Conservation (phyloP, 2,329 filamentous ascomycete genomes). For the Keithomyces neogunnii region DNA sequence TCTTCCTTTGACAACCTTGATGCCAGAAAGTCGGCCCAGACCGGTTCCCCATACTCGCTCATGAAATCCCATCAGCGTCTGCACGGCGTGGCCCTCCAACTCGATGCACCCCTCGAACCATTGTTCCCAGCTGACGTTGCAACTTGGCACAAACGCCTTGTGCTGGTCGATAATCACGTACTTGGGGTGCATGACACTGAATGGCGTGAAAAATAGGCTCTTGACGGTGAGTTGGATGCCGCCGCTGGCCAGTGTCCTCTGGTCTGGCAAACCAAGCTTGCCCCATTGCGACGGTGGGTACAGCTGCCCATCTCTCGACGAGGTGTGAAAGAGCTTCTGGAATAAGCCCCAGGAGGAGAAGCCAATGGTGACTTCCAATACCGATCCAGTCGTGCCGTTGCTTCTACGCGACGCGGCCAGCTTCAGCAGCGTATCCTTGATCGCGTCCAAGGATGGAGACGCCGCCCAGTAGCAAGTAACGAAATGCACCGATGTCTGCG, state of each 20-base stretch:
- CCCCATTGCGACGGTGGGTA: slow-evolving; percentile 55
- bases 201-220: slow-evolving; percentile 69
- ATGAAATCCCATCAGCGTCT: slow-evolving; percentile 59
- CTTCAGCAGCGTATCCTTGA: slow-evolving; percentile 48
- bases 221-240: slow-evolving; percentile 64
- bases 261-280: slow-evolving; percentile 55
- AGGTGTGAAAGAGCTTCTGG: slow-evolving; percentile 68
- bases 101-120: slow-evolving; percentile 77
- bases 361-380: slow-evolving; percentile 59
- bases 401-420: slow-evolving; percentile 41
- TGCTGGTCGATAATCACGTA: slow-evolving; percentile 66
- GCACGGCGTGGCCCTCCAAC: slow-evolving; percentile 53
- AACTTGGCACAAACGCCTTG: slow-evolving; percentile 63
- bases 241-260: slow-evolving; percentile 39
- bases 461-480: slow-evolving; percentile 78
- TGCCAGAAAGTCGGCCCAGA: slow-evolving; percentile 3
- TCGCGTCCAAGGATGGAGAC: slow-evolving; percentile 50
- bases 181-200: slow-evolving; percentile 85
- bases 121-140: slow-evolving; percentile 80
- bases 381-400: slow-evolving; percentile 13
- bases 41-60: slow-evolving; percentile 52
- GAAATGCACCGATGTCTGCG: slow-evolving; percentile 59
- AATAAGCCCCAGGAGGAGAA: slow-evolving; percentile 66
- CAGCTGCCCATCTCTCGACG: slow-evolving; percentile 50
- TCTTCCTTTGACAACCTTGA: neutral